A percentile compares a stretch with the other conserved stretches of the same genome.
Evolutionary conservation across 257 asterid species (phyloP).

Genomic region (Buddleja alternifolia): DNA sequence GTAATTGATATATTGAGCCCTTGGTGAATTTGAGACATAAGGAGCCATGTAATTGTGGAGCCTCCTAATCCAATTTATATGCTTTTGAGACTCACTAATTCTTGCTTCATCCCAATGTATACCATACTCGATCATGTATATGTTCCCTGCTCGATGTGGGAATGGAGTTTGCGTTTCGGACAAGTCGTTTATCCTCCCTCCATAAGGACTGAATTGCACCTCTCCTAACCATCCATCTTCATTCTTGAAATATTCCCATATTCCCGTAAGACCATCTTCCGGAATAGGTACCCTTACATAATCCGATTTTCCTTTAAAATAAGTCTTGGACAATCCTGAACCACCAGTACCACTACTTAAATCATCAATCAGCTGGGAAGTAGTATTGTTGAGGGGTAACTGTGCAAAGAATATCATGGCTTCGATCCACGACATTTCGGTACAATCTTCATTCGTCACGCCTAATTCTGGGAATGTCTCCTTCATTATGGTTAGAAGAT

Average conservation of each 20-base stretch:
- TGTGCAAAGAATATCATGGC: slow-evolving; percentile 35
- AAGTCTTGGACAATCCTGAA: background rate
- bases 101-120: background rate
- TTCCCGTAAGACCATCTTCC: slow-evolving; percentile 27
- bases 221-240: background rate
- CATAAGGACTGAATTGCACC: slow-evolving; percentile 42
- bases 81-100: background rate
- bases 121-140: slow-evolving; percentile 38
- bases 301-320: slow-evolving; percentile 48
- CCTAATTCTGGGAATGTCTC: slow-evolving; percentile 46
- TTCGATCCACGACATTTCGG: slow-evolving; percentile 52
- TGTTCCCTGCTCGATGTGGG: slow-evolving; percentile 39
- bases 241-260: slow-evolving; percentile 38
- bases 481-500: slow-evolving; percentile 42
- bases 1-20: slow-evolving; percentile 42
- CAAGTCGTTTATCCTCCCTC: slow-evolving; percentile 31
- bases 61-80: slow-evolving; percentile 30
- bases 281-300: slow-evolving; percentile 45
- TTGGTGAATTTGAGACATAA: slow-evolving; percentile 34
- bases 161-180: slow-evolving; percentile 45
- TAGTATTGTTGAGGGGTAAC: slow-evolving; percentile 5
- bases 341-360: no score
- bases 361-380: no score
- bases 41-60: slow-evolving; percentile 36
- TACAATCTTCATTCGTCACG: slow-evolving; percentile 36